These are phyloP conservation scores for Asterochloris erici DNA, from an alignment of 139 green algal species.

Conservation along the genomic window DNA sequence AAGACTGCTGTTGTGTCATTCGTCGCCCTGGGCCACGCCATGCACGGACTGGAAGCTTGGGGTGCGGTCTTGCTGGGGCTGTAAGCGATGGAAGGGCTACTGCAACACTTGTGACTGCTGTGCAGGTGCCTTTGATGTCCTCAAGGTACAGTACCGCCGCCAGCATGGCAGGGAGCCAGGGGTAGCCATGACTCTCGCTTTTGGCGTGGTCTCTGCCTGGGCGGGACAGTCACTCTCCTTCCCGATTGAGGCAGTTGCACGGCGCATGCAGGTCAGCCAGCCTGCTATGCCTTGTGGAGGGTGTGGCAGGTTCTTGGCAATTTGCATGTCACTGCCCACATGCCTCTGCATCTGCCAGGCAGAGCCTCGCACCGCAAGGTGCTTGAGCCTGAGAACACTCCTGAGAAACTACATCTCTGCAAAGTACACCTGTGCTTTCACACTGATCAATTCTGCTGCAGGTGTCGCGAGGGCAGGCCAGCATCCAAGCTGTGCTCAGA, in stretches of 20 bases:
- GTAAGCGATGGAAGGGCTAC: neutral
- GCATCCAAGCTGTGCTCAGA: too few species aligned
- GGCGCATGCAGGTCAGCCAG: slow-evolving; percentile 54
- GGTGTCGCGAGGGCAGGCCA: too few species aligned
- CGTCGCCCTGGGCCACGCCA: neutral
- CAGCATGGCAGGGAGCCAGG: slow-evolving; percentile 16
- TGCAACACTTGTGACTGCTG: neutral
- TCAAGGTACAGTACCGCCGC: slow-evolving; percentile 53
- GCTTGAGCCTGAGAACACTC: too few species aligned
- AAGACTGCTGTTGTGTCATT: neutral
- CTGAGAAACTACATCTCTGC: too few species aligned
- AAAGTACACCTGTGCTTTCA: too few species aligned
- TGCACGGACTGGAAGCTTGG: too few species aligned
- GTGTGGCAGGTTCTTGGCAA: too few species aligned
- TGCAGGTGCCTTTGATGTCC: slow-evolving; percentile 65
- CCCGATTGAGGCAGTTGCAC: slow-evolving; percentile 69
- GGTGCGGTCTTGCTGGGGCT: neutral
- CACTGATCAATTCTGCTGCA: too few species aligned
- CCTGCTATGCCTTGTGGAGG: too few species aligned
- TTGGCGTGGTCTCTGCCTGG: slow-evolving; percentile 53
- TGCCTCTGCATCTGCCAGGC: too few species aligned
- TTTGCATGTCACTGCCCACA: too few species aligned
- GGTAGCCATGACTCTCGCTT: slow-evolving; percentile 40
- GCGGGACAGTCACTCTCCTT: slow-evolving; percentile 73
- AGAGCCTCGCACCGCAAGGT: too few species aligned